Evolutionary conservation across 83 land plant genomes (phyloP), one percentile per base, ranked within the genome.

Genomic region (Isoetes engelmannii): DNA sequence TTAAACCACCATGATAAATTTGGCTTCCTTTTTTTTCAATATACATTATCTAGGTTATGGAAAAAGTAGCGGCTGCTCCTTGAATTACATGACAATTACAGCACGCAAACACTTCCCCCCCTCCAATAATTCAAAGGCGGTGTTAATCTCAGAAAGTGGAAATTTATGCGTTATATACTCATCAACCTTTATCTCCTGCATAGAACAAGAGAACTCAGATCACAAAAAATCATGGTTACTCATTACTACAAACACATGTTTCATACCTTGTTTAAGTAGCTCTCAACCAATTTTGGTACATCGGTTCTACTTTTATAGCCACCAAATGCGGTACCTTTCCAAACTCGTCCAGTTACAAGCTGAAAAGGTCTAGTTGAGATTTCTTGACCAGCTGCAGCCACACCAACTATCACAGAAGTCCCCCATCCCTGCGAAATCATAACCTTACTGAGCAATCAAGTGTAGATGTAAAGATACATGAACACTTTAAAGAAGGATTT

Each of bases 251-350:
- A 28, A 28, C 37, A 28, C 37, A 28, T 28, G 37, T 28, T 8
- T 7, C 56, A 65, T 77, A 93, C 98, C 92, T 90, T 93, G 49
- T 90, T 87, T 84, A 93, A 68, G 78, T 93, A 93, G 70, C 90
- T 90, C 46, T 90, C 92, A n/a, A 93, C 98, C 49, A 93, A 90
- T 86, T 90, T 85, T 49, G 98, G 98, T 0, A 93, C 98, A 77
- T 90, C 90, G 63, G 92, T 83, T 55, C 98, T 96, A 75, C 98
- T 93, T 79, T 93, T 93, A 84, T 88, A 93, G 48, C 98, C 98
- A 71, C 98, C 98, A 75, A 93, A 93, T 59, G 98, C 96, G 20
- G 98, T 93, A 49, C 98, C 98, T 72, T 93, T 93, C 98, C 98
- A 93, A 20, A 90, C 96, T 76, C 98, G 92, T 41, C 98, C 98